phyloP scores from a whole-genome alignment of 2,329 filamentous ascomycete species.

The Colletotrichum costaricense region DNA sequence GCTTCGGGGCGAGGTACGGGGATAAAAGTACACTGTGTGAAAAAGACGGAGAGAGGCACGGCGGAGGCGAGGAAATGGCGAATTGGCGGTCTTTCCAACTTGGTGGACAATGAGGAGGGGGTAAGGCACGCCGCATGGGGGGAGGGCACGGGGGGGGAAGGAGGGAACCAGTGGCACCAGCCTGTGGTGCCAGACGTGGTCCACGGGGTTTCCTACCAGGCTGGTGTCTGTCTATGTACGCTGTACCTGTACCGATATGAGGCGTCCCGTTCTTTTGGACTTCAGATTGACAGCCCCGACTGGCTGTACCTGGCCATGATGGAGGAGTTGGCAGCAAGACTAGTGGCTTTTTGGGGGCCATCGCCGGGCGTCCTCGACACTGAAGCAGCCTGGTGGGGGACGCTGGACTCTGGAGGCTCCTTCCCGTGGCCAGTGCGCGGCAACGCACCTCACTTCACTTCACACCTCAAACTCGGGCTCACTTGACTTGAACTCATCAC shows the following conservation, averaged over 20 bases:
- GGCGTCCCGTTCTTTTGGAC: not conserved
- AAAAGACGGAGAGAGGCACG: not conserved
- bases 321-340: constrained; percentile 1
- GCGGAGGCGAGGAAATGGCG: not conserved
- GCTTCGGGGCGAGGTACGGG: constrained; percentile 19
- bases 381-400: constrained; percentile 27
- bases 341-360: constrained; percentile 32
- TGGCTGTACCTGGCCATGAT: constrained; percentile 2
- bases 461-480: not conserved
- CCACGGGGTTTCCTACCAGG: too few relatives aligned
- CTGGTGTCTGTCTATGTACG: too few relatives aligned
- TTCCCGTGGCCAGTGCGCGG: constrained; percentile 15
- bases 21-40: constrained; percentile 5
- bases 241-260: not conserved
- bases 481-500: not conserved
- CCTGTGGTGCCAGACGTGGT: not conserved
- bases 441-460: not conserved
- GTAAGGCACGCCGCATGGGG: not conserved
- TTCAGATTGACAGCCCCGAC: not conserved
- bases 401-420: constrained; percentile 13
- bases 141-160: not conserved
- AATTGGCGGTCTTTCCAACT: not conserved
- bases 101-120: not conserved
- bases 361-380: constrained; percentile 30
- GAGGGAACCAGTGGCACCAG: not conserved